Conservation (phyloP, 73 alveolate genomes). For the Loxodes magnus region DNA sequence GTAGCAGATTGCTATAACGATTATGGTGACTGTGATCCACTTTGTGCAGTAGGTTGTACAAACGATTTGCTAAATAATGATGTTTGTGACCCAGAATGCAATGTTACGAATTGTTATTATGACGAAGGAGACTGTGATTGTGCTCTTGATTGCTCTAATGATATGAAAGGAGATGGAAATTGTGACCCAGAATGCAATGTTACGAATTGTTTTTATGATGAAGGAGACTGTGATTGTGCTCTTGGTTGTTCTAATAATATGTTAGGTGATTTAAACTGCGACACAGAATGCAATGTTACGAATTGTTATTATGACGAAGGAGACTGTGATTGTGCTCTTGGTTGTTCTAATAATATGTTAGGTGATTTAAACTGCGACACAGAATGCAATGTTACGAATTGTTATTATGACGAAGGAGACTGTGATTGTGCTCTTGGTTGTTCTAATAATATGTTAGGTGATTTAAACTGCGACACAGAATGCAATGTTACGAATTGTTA, state of each 20-base stretch:
- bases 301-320: neutral
- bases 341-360: no score
- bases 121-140: constrained; percentile 4
- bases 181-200: constrained; percentile 3
- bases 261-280: constrained; percentile 3
- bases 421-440: no score
- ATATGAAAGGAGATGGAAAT: neutral
- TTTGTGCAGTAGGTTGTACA: neutral
- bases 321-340: no score
- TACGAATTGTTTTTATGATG: neutral
- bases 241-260: neutral
- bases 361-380: no score
- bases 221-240: neutral
- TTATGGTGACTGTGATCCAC: no score
- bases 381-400: no score
- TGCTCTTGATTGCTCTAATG: neutral
- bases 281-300: neutral
- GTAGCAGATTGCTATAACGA: no score
- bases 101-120: neutral
- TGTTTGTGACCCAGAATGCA: constrained; percentile 5
- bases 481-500: no score
- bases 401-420: no score
- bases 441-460: no score
- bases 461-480: no score
- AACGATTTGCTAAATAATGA: neutral